Conservation (phyloP, 2,329 filamentous ascomycete species). For the Arthroderma sp. region DNA sequence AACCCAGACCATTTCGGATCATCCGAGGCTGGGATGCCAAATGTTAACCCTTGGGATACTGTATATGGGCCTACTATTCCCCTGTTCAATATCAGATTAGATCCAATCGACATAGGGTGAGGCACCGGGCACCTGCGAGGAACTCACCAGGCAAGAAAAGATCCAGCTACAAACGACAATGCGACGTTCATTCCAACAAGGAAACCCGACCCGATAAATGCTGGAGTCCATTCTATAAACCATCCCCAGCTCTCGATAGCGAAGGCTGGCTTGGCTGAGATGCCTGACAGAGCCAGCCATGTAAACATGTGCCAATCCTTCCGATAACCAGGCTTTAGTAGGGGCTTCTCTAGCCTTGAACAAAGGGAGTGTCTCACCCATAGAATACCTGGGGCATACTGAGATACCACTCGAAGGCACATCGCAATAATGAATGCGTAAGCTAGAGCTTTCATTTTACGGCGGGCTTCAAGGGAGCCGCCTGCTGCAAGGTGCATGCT, state of each 20-base stretch:
- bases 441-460: slow-evolving; percentile 44
- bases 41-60: slow-evolving; percentile 38
- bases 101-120: too few relatives aligned
- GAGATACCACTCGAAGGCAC: slow-evolving; percentile 41
- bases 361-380: slow-evolving; percentile 25
- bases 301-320: slow-evolving; percentile 40
- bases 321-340: background rate
- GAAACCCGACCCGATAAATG: slow-evolving; percentile 48
- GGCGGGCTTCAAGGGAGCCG: slow-evolving; percentile 40
- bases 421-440: slow-evolving; percentile 40
- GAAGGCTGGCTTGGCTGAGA: slow-evolving; percentile 1
- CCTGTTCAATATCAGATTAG: slow-evolving; percentile 9
- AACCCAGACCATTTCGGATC: slow-evolving; percentile 16
- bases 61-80: slow-evolving; percentile 45
- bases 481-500: slow-evolving; percentile 47
- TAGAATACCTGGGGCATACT: slow-evolving; percentile 47
- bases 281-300: slow-evolving; percentile 20
- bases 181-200: slow-evolving; percentile 47
- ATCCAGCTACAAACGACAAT: slow-evolving; percentile 44
- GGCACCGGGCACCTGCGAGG: slow-evolving; percentile 11
- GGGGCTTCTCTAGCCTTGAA: background rate
- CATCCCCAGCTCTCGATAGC: slow-evolving; percentile 46
- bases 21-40: slow-evolving; percentile 22
- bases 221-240: slow-evolving; percentile 46
- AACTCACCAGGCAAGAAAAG: slow-evolving; percentile 38